Evolutionary conservation across 306 rosid genomes (phyloP), one percentile per base, ranked within the genome.

Genomic region (Prunus padus): DNA sequence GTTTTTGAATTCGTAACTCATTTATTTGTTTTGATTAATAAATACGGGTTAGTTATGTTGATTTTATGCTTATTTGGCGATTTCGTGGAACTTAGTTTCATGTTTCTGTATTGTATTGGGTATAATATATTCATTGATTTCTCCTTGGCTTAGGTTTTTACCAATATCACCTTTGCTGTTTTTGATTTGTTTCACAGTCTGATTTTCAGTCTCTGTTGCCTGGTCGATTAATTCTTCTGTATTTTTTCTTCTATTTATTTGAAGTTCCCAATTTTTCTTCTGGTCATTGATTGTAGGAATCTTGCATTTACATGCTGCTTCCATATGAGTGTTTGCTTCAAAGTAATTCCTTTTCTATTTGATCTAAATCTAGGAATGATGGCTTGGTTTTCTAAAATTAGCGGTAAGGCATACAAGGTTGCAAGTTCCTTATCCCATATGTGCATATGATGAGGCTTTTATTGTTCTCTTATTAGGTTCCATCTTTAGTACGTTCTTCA

Each of bases 31-130:
- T 31, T 2, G 8, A n/a, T 51, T 30, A 11, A 25, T 37, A 5
- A 12, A 70, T 70, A n/a, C 20, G 75, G 15, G 18, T 42, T 72
- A 15, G 16, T 60, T 60, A 28, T 9, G 67, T 44, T 42, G 46
- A 47, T 45, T 44, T 71, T 15, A 33, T 23, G 20, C 11, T 67
- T 14, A 1, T 23, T 46, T 67, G 19, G n/a, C 16, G 4, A 16
- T 40, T 66, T 66, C 11, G 52, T 66, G 71, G 52, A 40, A 40
- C 31, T 42, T 47, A 28, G 55, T 52, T 51, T 23, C 0, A 57
- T 26, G 50, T 31, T 77, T 69, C 30, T 40, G 57, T 16, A 25
- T 73, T 40, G 57, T 16, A 25, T 73, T 60, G 67, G 44, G 51
- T 52, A 44, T 3, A 14, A 23, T 57, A 26, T 22, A 23, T 57